Base-by-base conservation (phyloP, 192 early-diverging fungal genomes). In the Phlyctochytrium bullatum region DNA sequence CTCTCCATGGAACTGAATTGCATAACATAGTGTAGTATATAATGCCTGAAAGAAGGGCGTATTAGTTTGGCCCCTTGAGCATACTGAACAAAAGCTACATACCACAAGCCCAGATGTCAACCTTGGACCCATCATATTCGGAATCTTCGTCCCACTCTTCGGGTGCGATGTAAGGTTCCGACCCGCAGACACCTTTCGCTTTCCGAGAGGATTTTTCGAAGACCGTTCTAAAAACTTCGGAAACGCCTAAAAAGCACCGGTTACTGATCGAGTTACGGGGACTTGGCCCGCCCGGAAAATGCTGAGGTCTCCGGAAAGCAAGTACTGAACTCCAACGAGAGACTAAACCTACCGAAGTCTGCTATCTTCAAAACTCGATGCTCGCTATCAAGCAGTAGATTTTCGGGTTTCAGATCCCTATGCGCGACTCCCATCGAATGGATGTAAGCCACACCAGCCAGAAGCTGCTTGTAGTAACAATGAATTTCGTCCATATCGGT, bases 161-260 rank as follows among this genome's bases (percentile, higher is more conserved):
- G 4, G 84, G 84, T 6, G 84, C 76, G 66, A 86, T 86, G 61
- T 86, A 86, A 1, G 84, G 84, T 34, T 78, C 76, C 32, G 76
- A 79, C 2, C 84, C 84, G 56, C 73, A 78, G 25, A 80, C 58
- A 20, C 84, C 84, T 31, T 71, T 66, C 27, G 69, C 72, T 34
- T 76, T 75, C 10, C 73, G 67, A 2, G 79, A 66, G 17, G 60
- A 34, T 64, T 67, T 69, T 61, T 86, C 84, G 36, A 75, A 84
- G 40, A 67, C 71, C 2, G 81, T 78, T 50, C 69, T 63, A 61
- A 78, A 84, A 31, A 86, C 84, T 28, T 80, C 73, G 1, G 82
- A 66, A 4, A 79, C 76, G 25, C 82, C 83, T 81, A 32, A 12
- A 56, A 28, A 54, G 25, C n/a, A n/a, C n/a, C n/a, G n/a, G n/a